A percentile compares a stretch with the other conserved stretches of the same genome.
Conservation (phyloP, 345 rosid species). For the Murraya paniculata region DNA sequence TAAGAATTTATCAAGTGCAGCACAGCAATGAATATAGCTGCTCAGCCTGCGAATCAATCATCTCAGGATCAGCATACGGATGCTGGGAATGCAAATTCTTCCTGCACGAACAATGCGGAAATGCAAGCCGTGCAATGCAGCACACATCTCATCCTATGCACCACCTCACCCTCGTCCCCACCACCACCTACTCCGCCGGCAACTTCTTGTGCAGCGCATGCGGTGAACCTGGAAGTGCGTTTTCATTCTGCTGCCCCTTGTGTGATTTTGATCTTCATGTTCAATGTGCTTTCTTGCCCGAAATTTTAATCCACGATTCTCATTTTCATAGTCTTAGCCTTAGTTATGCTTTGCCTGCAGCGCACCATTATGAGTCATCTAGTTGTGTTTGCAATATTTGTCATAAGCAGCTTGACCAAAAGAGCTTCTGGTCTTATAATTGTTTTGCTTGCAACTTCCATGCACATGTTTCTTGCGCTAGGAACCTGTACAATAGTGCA, state of each 20-base stretch:
- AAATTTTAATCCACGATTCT: constrained; percentile 17
- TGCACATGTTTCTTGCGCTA: constrained; percentile 31
- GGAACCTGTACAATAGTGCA: constrained; percentile 8
- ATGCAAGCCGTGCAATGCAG: constrained; percentile 26
- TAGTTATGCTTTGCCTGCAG: constrained; percentile 19
- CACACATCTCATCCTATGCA: constrained; percentile 32
- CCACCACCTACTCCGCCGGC: constrained; percentile 26
- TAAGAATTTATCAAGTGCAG: constrained; percentile 19
- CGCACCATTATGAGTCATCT: not conserved
- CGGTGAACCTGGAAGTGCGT: constrained; percentile 27
- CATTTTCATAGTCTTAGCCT: constrained; percentile 36
- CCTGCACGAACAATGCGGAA: constrained; percentile 35
- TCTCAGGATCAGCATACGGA: constrained; percentile 17
- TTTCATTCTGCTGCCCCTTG: constrained; percentile 35
- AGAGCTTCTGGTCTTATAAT: constrained; percentile 37
- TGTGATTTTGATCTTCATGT: constrained; percentile 45
- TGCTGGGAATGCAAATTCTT: constrained; percentile 32
- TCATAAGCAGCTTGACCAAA: constrained; percentile 25
- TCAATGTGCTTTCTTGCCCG: constrained; percentile 33
- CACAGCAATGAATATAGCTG: constrained; percentile 14
- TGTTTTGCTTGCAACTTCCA: constrained; percentile 35
- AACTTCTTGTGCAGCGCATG: constrained; percentile 31
- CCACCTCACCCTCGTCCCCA: constrained; percentile 33
- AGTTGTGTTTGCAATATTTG: constrained; percentile 23
- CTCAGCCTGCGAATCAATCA: constrained; percentile 25